These are phyloP conservation scores for Antitrichia curtipendula DNA, from an alignment of 225 moss, liverwort and hornwort genomes.

Conservation along the genomic window DNA sequence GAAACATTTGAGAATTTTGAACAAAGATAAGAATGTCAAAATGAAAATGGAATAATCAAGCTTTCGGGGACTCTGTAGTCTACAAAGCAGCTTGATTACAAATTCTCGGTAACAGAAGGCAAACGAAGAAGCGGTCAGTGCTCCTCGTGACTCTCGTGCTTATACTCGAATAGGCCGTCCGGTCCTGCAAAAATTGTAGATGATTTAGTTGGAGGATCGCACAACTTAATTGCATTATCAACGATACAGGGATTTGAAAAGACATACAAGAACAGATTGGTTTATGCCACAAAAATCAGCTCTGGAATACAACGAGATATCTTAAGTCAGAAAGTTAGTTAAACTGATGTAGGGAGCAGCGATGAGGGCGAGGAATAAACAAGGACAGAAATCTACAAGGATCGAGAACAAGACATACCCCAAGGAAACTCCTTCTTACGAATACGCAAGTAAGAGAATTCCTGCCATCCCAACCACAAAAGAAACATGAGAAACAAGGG, in stretches of 20 bases:
- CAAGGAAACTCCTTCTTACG: constrained; percentile 45
- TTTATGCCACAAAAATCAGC: background rate
- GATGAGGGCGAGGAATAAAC: background rate
- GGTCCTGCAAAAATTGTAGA: constrained; percentile 10
- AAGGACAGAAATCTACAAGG: background rate
- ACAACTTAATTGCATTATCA: background rate
- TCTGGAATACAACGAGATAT: background rate
- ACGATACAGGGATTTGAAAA: background rate
- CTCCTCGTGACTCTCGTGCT: constrained; percentile 15
- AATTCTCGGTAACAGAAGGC: background rate
- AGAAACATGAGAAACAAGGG: background rate
- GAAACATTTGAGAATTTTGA: background rate
- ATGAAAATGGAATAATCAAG: background rate
- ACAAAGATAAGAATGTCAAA: background rate
- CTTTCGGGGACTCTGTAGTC: background rate
- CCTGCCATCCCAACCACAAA: constrained; percentile 11
- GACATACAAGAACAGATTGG: background rate
- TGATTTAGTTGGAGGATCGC: background rate
- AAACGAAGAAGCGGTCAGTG: background rate
- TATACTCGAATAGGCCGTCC: constrained; percentile 24
- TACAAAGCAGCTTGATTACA: background rate
- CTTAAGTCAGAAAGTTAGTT: background rate
- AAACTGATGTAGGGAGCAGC: background rate
- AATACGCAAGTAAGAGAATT: constrained; percentile 40
- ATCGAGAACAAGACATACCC: constrained; percentile 12